Base-by-base conservation (phyloP, 2,329 filamentous ascomycete genomes). In the Xylariaceae sp. region DNA sequence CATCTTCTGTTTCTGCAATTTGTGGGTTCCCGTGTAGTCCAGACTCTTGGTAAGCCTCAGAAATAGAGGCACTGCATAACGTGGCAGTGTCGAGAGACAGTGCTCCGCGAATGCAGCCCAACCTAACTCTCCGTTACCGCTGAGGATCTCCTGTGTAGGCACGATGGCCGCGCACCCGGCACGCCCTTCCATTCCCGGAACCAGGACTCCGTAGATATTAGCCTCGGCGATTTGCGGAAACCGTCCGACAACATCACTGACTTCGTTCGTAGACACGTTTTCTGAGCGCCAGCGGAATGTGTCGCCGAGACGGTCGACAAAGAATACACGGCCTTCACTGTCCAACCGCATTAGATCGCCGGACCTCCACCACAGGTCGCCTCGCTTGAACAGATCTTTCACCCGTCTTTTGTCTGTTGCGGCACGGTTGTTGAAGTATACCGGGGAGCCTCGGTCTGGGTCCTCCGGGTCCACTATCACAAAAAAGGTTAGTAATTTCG, bases 241-340 rank as follows among this genome's bases (percentile, higher is more conserved):
- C n/a, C 55, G 54, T 22, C 68, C 67, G 2, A 73, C 40, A 29
- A 67, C 62, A 41, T 72, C 67, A 35, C 63, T 57, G 8, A 74
- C 69, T 55, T 73, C 70, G 38, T 65, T 68, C 5, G 70, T 72
- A 2, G 69, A 70, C 4, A 73, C 67, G 52, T 74, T 73, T 53
- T 73, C 69, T 3, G 67, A 67, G 47, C 65, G 69, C 84, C 84
- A 88, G 27, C 85, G 75, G 66, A 83, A 89, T 0, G 85, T 88
- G 61, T 88, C 85, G 1, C 85, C 85, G 2, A 88, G 72, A 2
- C 67, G 74, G 55, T 89, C 85, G 27, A 83, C 64, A 63, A 88
- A 89, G 63, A 73, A 86, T 72, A 81, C 80, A 3, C 80, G 69
- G 0, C 83, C 83, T 37, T 88, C 80, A 2, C 55, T 51, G 53